These are phyloP conservation scores for Daedalea quercina DNA, from an alignment of 768 basidiomycete genomes.

Conservation along the genomic window DNA sequence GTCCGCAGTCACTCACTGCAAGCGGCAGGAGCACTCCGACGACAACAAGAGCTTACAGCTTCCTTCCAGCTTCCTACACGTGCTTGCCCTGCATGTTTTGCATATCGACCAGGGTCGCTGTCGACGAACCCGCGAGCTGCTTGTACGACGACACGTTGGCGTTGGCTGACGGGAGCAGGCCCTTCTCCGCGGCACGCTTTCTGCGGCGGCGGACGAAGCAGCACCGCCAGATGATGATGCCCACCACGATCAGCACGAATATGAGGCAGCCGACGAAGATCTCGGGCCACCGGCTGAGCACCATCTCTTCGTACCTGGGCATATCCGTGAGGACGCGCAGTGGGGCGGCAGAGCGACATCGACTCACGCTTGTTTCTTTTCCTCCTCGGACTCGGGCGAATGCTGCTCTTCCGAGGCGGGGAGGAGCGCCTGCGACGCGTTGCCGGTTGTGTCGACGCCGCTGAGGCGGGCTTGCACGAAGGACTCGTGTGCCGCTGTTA, in stretches of 20 bases:
- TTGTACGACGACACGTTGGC: slow-evolving; percentile 8
- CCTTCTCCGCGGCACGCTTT: slow-evolving; percentile 3
- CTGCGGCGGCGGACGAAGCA: slow-evolving; percentile 18
- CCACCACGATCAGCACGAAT: slow-evolving; percentile 20
- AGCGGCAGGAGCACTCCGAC: too few relatives aligned
- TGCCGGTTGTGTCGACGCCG: slow-evolving; percentile 51
- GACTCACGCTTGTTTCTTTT: slow-evolving; percentile 22
- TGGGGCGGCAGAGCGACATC: neutral
- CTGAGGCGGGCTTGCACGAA: slow-evolving; percentile 57
- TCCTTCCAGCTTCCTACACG: neutral
- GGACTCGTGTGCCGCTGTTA: slow-evolving; percentile 48
- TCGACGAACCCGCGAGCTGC: slow-evolving; percentile 8
- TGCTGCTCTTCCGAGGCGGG: slow-evolving; percentile 50
- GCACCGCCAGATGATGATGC: slow-evolving; percentile 25
- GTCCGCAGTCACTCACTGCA: too few relatives aligned
- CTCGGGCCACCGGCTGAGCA: slow-evolving; percentile 24
- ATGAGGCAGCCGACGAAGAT: slow-evolving; percentile 26
- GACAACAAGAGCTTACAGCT: too few relatives aligned
- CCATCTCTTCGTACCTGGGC: slow-evolving; percentile 21
- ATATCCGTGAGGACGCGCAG: neutral
- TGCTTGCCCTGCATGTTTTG: slow-evolving; percentile 1
- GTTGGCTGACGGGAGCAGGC: slow-evolving; percentile 8
- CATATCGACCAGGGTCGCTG: slow-evolving; percentile 1
- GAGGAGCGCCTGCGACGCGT: slow-evolving; percentile 51
- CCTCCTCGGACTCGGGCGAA: slow-evolving; percentile 38